Base-by-base conservation (phyloP, 768 basidiomycete species). In the Cystofilobasidium bisporidii region DNA sequence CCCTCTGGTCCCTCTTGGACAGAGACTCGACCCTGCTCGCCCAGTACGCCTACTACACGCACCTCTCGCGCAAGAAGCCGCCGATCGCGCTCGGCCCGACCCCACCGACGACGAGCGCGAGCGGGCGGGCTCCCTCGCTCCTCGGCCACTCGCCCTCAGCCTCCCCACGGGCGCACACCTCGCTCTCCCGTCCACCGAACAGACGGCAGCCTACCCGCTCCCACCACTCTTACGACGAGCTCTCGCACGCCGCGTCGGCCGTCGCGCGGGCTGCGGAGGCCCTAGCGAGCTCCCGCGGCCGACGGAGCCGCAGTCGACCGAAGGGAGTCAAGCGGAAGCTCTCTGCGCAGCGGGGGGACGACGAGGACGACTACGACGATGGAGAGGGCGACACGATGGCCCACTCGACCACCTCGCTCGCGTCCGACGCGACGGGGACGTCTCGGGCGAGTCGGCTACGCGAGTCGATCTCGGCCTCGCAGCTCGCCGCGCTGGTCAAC, bases 31-130 rank as follows among this genome's bases (percentile, higher is more conserved):
- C 53, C 2, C 53, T 56, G 12, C 59, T 60, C 22, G 28, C 36
- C 33, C 94, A 99, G 75, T 98, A 86, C 78, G 79, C 85, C 73
- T 88, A 94, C 78, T 94, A 91, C 73, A 71, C 65, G 36, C 26
- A 22, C 32, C 6, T 15, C 9, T 9, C 5, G 20, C 3, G 4
- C 20, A 48, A 48, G 15, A 48, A n/a, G 22, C 17, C 62, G 50
- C 45, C 62, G 45, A 22, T 40, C 64, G 71, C 47, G 47, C 47
- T 48, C 20, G 43, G 43, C n/a, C 36, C 36, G 12, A n/a, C n/a
- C n/a, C n/a, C n/a, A n/a, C n/a, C n/a, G n/a, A n/a, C n/a, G n/a
- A n/a, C n/a, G n/a, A 12, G 36, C 36, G 36, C 36, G 36, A 5
- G 22, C 47, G 47, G 47, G 6, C 47, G n/a, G 5, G 10, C 47